A percentile compares a stretch with the other conserved stretches of the same genome.
Evolutionary conservation across 352 stramenopile species (phyloP).

Genomic region (Thraustotheca clavata): DNA sequence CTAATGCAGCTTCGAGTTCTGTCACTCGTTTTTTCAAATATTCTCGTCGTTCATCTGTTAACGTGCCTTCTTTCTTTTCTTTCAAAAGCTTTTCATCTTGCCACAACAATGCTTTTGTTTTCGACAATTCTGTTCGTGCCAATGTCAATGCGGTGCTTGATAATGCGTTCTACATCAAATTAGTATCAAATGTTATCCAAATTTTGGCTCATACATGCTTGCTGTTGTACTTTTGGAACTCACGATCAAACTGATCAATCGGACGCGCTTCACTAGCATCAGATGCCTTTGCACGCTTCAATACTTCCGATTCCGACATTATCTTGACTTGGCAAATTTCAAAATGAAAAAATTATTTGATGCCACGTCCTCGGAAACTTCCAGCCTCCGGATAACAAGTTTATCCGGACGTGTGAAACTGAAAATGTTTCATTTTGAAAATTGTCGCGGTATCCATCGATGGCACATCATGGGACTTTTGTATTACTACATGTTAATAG

Average conservation of each 20-base stretch:
- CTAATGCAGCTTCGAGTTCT: constrained; percentile 57
- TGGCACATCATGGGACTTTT: no score
- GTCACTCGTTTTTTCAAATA: constrained; percentile 67
- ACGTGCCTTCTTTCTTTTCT: constrained; percentile 50
- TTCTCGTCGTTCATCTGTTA: constrained; percentile 42
- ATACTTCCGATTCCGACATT: no score
- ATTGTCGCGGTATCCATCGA: no score
- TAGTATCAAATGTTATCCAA: background rate
- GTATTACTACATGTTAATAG: constrained; percentile 21
- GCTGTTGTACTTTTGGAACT: constrained; percentile 82
- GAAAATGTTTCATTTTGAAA: no score
- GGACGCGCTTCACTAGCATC: background rate
- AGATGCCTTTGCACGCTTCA: no score
- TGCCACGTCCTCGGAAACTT: no score
- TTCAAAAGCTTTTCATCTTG: constrained; percentile 82
- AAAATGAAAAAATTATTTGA: no score
- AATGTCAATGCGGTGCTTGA: constrained; percentile 44
- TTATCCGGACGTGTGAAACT: no score
- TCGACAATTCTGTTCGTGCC: constrained; percentile 69
- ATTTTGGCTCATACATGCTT: constrained; percentile 42
- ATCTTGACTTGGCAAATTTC: no score
- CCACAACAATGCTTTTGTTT: constrained; percentile 67
- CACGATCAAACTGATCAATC: constrained; percentile 73
- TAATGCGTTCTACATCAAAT: constrained; percentile 7
- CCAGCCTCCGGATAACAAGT: no score